Percentiles rank a stretch among this genome's conserved stretches.
Conservation (phyloP, 257 asterid species). For the Leptodermis oblonga region DNA sequence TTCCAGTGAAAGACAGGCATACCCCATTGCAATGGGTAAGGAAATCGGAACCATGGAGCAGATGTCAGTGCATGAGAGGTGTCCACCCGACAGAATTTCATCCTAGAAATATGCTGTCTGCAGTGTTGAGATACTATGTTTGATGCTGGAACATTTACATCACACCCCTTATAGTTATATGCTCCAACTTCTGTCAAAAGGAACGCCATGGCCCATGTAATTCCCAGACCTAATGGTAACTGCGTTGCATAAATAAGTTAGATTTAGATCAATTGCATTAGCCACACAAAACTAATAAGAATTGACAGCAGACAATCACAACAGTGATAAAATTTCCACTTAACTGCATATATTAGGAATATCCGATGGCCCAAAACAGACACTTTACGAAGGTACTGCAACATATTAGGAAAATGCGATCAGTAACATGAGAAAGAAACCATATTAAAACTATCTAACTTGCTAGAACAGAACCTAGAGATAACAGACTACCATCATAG, state of each 20-base stretch:
- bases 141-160: conserved; percentile 67
- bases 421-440: not conserved
- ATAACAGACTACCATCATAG: not conserved
- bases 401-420: conserved; percentile 12
- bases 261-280: not conserved
- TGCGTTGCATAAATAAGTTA: conserved; percentile 19
- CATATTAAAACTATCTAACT: conserved; percentile 10
- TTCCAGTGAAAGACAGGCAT: conserved; percentile 87
- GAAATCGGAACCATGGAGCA: conserved; percentile 94
- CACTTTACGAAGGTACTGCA: conserved; percentile 97
- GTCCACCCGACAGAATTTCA: conserved; percentile 85
- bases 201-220: conserved; percentile 83
- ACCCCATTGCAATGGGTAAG: conserved; percentile 98
- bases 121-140: conserved; percentile 80
- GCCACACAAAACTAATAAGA: not conserved
- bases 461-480: not conserved
- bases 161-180: conserved; percentile 88
- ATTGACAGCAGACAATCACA: not conserved
- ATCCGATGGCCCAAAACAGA: conserved; percentile 90
- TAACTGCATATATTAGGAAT: conserved; percentile 84
- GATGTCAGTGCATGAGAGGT: conserved; percentile 75
- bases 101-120: conserved; percentile 71
- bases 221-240: conserved; percentile 82
- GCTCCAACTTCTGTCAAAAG: conserved; percentile 80
- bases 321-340: conserved; percentile 17